Evolutionary conservation across 257 asterid genomes (phyloP).

Genomic region (Rehmannia glutinosa): DNA sequence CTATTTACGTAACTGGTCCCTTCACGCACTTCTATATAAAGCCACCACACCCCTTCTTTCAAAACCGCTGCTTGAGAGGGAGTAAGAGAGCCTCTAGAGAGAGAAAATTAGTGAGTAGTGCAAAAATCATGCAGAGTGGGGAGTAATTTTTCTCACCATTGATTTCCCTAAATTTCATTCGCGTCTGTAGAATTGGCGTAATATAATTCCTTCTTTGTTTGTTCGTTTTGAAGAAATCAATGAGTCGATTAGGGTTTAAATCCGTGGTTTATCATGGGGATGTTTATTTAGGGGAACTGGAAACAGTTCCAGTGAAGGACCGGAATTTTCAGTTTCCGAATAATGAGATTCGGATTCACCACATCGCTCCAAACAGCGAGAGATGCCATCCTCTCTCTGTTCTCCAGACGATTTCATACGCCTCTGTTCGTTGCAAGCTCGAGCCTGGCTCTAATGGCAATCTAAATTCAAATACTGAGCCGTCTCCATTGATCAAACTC

Average conservation of each 20-base stretch:
- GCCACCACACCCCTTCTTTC: conserved; percentile 27
- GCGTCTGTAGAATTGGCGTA: conserved; percentile 8
- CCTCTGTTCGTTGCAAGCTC: conserved; percentile 76
- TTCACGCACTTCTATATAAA: conserved; percentile 42
- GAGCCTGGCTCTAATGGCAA: conserved; percentile 56
- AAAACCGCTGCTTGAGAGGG: conserved; percentile 54
- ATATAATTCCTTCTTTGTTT: neutral
- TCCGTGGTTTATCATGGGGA: conserved; percentile 75
- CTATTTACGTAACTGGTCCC: conserved; percentile 16
- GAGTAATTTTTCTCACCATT: neutral
- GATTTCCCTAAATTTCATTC: neutral
- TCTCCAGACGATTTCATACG: conserved; percentile 64
- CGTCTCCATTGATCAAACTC: conserved; percentile 60
- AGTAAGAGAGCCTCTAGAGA: conserved; percentile 22
- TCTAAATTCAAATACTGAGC: conserved; percentile 33
- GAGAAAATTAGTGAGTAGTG: conserved; percentile 27
- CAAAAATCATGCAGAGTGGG: conserved; percentile 13
- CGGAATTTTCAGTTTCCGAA: conserved; percentile 66
- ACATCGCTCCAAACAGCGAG: conserved; percentile 59
- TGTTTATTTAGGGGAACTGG: conserved; percentile 69
- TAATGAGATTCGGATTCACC: conserved; percentile 87
- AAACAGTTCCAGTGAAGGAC: conserved; percentile 55
- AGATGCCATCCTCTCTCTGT: conserved; percentile 84
- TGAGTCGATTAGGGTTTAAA: conserved; percentile 94
- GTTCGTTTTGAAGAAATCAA: conserved; percentile 14